Base-by-base conservation (phyloP, 805 yeast species). In the Cyberlindnera japonica region DNA sequence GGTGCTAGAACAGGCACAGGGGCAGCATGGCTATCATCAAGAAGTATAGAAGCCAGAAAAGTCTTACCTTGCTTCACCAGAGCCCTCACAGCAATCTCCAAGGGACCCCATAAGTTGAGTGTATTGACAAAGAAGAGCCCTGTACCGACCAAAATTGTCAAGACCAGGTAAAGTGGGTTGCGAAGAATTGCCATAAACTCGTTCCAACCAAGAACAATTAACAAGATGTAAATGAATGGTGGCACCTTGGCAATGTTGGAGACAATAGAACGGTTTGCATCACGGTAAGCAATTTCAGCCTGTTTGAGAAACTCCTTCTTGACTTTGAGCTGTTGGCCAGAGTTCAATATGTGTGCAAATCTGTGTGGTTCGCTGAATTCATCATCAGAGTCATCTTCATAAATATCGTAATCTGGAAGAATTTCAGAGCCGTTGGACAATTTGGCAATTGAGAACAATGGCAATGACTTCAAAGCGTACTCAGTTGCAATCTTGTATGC, bases 141-240 rank as follows among this genome's bases (percentile, higher is more conserved):
- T 0, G 84, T 86, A 1, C 74, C 74, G 1, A 72, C 33, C 10
- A 88, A 37, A 32, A 90, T 58, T 1, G 75, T 53, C 35, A 89
- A 59, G 6, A 84, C 69, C 49, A 90, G 79, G 51, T 84, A 74
- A n/a, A 91, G 54, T 38, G 99, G 97, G 58, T 86, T 90, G 48
- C 95, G 75, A 32, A 93, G 57, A 14, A 93, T 77, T 9, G 93
- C 83, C 83, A 89, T 75, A 50, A 93, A 82, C 68, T 93, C 97
- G 61, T 90, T 90, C 96, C 96, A 93, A 9, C 99, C 99, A 17
- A 93, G 68, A 3, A 85, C 79, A 3, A 83, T 61, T 18, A 93
- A 65, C 12, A 91, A 56, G 10, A 78, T 64, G 64, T 87, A 89
- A 42, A 93, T 77, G 68, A 83, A 93, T 49, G 79, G 68, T 4